Conservation (phyloP, 1,284 basidiomycete genomes). For the Trametes sp. region DNA sequence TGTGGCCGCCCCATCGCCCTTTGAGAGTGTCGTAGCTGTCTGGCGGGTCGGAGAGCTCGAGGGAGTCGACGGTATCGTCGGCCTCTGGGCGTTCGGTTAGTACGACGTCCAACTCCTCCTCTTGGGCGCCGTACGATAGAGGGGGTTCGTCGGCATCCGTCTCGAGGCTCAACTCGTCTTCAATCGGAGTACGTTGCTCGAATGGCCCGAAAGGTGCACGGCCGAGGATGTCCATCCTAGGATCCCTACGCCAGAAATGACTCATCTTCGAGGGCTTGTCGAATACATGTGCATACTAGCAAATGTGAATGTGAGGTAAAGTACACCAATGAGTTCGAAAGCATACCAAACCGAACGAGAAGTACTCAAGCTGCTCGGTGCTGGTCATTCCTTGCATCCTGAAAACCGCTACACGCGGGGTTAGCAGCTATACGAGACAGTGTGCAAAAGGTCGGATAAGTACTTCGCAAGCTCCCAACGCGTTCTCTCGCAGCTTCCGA, state of each 20-base stretch:
- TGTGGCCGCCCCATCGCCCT: too few species aligned
- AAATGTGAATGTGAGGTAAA: background rate
- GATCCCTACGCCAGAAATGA: background rate
- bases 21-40: too few species aligned
- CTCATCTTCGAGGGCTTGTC: background rate
- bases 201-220: background rate
- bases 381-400: conserved; percentile 37
- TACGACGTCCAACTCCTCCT: conserved; percentile 1
- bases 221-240: background rate
- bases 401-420: conserved; percentile 52
- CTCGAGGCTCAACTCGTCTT: background rate
- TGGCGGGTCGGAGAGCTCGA: too few species aligned
- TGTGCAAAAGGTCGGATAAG: too few species aligned
- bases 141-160: background rate
- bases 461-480: conserved; percentile 10
- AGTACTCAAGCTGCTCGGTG: conserved; percentile 33
- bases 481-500: conserved; percentile 1
- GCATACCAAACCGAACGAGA: conserved; percentile 39
- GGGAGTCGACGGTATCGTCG: background rate
- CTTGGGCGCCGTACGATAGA: background rate
- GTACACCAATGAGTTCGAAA: background rate
- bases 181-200: background rate
- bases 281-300: background rate
- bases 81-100: background rate
- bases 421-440: too few species aligned